Conservation (phyloP, 805 yeast species). For the Metschnikowia picachoensis region DNA sequence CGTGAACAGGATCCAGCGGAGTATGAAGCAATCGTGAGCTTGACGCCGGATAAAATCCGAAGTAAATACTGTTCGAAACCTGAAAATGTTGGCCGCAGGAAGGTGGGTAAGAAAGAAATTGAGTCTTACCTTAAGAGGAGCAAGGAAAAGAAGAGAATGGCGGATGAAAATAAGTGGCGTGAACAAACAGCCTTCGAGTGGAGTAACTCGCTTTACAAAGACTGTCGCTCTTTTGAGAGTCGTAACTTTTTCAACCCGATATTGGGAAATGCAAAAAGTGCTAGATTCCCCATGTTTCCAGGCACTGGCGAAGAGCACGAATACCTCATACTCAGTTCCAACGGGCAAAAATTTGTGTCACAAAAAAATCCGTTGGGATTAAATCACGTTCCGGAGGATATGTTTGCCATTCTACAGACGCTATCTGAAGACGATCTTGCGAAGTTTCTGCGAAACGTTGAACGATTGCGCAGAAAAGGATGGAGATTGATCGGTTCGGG, state of each 20-base stretch:
- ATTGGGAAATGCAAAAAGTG: slow-evolving; percentile 9
- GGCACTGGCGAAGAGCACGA: slow-evolving; percentile 16
- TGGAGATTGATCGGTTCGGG: slow-evolving; percentile 60
- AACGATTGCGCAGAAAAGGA: slow-evolving; percentile 39
- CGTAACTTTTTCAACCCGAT: slow-evolving; percentile 47
- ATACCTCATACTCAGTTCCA: slow-evolving; percentile 29
- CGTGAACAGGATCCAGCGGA: slow-evolving; percentile 13
- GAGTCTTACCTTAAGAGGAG: slow-evolving; percentile 43
- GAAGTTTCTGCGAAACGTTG: slow-evolving; percentile 31
- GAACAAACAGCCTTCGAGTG: slow-evolving; percentile 51
- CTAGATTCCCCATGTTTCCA: slow-evolving; percentile 17
- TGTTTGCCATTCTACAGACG: slow-evolving; percentile 37
- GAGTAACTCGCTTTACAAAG: slow-evolving; percentile 34
- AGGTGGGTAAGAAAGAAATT: slow-evolving; percentile 20
- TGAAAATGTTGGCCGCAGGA: neutral
- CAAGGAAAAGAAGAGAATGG: slow-evolving; percentile 34
- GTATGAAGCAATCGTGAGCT: slow-evolving; percentile 12
- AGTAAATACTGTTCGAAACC: slow-evolving; percentile 7
- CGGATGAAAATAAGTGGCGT: slow-evolving; percentile 44
- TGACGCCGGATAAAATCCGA: slow-evolving; percentile 20
- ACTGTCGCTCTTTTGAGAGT: slow-evolving; percentile 39
- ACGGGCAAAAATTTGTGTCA: slow-evolving; percentile 33
- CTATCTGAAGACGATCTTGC: slow-evolving; percentile 35
- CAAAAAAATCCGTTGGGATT: slow-evolving; percentile 38
- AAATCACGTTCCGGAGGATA: slow-evolving; percentile 35